These are phyloP conservation scores for Mycena vulgaris DNA, from an alignment of 768 basidiomycete genomes.

Conservation along the genomic window DNA sequence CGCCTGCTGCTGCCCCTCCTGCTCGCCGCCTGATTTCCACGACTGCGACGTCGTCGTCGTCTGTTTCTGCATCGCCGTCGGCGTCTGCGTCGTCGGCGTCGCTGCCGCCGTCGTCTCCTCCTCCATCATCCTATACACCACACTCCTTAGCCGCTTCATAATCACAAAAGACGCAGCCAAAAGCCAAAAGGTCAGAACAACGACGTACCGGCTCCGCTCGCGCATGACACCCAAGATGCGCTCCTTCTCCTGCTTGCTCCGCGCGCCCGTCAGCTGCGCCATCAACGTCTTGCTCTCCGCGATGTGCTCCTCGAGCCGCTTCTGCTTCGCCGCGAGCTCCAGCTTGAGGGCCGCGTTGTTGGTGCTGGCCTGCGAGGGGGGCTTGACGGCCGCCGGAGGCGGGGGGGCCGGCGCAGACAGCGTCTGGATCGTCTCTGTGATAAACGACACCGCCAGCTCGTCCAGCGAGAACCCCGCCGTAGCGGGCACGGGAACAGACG, in stretches of 20 bases:
- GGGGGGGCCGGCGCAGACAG: conserved; percentile 27
- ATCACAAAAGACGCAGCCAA: conserved; percentile 20
- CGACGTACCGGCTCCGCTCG: conserved; percentile 69
- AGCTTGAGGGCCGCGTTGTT: neutral
- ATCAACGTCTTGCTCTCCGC: conserved; percentile 68
- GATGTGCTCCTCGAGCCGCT: conserved; percentile 65
- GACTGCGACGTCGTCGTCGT: neutral
- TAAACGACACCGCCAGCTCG: conserved; percentile 71
- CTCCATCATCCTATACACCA: conserved; percentile 55
- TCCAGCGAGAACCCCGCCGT: conserved; percentile 52
- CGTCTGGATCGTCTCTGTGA: conserved; percentile 69
- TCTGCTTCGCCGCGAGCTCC: conserved; percentile 64
- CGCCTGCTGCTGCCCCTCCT: conserved; percentile 21
- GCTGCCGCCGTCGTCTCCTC: conserved; percentile 42
- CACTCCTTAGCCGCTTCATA: conserved; percentile 42
- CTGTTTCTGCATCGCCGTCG: neutral
- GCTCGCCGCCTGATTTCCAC: neutral
- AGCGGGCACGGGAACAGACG: neutral
- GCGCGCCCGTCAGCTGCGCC: conserved; percentile 59
- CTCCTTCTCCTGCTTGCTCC: conserved; percentile 68
- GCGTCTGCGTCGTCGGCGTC: neutral
- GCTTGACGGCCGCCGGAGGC: conserved; percentile 16
- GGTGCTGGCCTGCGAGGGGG: too few species aligned
- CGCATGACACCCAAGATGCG: conserved; percentile 61
- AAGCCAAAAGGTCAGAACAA: conserved; percentile 1